Base-by-base conservation (phyloP, 2,329 filamentous ascomycete species). In the Fusarium agapanthi region DNA sequence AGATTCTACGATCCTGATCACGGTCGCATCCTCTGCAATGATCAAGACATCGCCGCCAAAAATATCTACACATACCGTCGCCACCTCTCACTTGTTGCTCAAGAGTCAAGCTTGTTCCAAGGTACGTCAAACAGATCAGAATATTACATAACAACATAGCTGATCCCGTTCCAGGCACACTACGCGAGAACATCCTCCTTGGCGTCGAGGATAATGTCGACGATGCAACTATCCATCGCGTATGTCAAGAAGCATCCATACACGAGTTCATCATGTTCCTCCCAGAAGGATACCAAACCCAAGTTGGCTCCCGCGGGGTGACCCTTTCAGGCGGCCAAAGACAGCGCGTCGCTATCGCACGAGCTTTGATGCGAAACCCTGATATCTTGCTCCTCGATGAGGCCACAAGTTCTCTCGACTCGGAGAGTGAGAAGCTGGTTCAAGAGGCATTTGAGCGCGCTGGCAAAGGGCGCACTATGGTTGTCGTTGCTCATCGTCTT, bases 401-500 rank as follows among this genome's bases (percentile, higher is more conserved):
- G 81, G 91, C 92, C 4, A 94, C 92, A 0, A 91, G 88, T 64
- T 90, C 90, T 7, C 84, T 93, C 5, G 91, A 93, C 76, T 89
- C 87, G 3, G 88, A 90, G 76, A 86, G 86, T 47, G 88, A 89
- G 80, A 85, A 88, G 78, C 82, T 89, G n/a, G 88, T 90, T 3
- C 88, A 95, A 80, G 84, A 84, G 2, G 92, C 92, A 0, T 89
- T 95, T 77, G 91, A 94, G 82, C 84, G 84, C 26, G 90, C 89
- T 0, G 86, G 86, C 4, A 85, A 85, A 71, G 88, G 87, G 2
- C 82, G 88, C 6, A 90, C 93, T 3, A 93, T 92, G 68, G 84
- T 95, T 4, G 92, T 92, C 5, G 92, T 95, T 15, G 93, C 93
- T 1, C 93, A 95, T 79, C 86, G 93, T 12, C 84, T 95, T 51